Percentiles rank a stretch among this genome's conserved stretches.
Evolutionary conservation across 2,329 filamentous ascomycete species (phyloP).

Genomic region (Nannizzia gypsea): DNA sequence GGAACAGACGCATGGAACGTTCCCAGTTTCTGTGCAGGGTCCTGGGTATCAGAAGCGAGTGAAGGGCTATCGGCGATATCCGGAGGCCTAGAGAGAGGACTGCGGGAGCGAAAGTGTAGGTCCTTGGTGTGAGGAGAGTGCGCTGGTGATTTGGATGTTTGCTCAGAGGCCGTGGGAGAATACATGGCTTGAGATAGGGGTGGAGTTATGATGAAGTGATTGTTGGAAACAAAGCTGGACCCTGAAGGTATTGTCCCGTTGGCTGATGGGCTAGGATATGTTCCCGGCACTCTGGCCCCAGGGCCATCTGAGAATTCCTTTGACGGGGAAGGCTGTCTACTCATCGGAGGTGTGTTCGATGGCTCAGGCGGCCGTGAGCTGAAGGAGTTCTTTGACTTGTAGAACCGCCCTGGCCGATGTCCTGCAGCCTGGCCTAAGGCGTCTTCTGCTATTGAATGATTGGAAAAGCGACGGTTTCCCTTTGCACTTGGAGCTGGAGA

Average conservation of each 20-base stretch:
- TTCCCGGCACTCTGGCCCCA: not conserved
- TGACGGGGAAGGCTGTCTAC: not conserved
- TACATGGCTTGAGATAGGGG: not conserved
- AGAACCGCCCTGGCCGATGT: not conserved
- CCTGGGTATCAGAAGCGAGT: not conserved
- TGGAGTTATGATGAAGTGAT: not conserved
- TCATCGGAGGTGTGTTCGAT: not conserved
- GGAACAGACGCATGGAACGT: conserved; percentile 24
- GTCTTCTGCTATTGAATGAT: not conserved
- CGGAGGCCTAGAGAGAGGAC: conserved; percentile 22
- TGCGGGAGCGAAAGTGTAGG: conserved; percentile 28
- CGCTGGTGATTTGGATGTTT: not conserved
- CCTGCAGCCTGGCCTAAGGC: not conserved
- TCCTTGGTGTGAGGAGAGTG: conserved; percentile 10
- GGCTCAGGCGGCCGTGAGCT: not conserved
- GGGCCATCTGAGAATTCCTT: not conserved
- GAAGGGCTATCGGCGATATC: conserved; percentile 15
- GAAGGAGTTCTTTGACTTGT: not conserved
- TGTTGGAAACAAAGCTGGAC: not conserved
- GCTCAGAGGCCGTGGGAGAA: not conserved
- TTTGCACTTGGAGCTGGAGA: not conserved
- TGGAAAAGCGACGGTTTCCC: not conserved
- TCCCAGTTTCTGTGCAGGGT: conserved; percentile 21
- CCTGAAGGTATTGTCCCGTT: not conserved
- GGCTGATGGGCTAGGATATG: not conserved